Evolutionary conservation across 805 yeast genomes (phyloP), one percentile per base, ranked within the genome.

Genomic region (Suhomyces xylopsoci): DNA sequence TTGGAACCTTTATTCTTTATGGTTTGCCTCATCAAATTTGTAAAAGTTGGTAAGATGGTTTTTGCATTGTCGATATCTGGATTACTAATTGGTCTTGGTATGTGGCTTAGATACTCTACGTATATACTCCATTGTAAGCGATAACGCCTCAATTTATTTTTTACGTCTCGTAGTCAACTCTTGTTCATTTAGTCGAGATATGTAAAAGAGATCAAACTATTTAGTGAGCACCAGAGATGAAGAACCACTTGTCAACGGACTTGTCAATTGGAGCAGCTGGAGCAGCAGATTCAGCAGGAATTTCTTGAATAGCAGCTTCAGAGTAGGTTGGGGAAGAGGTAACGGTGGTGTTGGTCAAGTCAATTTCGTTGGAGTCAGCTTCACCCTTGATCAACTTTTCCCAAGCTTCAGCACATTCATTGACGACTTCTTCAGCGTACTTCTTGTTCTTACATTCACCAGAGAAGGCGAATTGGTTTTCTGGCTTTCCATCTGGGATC

Each of bases 201-300:
- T 38, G 42, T 38, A 38, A 38, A 38, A 42, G 45, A 42, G 26
- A 42, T 17, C 25, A 20, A 25, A 28, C 19, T 44, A 53, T 43
- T 64, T 72, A 75, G 62, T 75, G 79, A 58, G 88, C 85, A 77
- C 93, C 94, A 55, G 93, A 90, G 69, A 93, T 93, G 85, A 84
- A 93, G 83, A 94, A 93, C 99, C 99, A 93, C 80, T 93, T 93
- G 83, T 93, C 98, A 70, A 93, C 79, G 52, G 97, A 90, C 77
- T 88, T 84, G 81, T 93, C 99, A 72, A 94, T 90, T 74, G 97
- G 96, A 58, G 96, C 97, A 70, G 92, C 91, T 58, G 92, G 81
- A 60, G 77, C 72, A 60, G 87, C 83, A 62, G 82, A 64, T 64
- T 89, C 96, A 53, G 81, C 80, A 62, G 97, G 96, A 54, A 90